Base-by-base conservation (phyloP, 208 protist genomes). In the Acanthamoeba sp. region DNA sequence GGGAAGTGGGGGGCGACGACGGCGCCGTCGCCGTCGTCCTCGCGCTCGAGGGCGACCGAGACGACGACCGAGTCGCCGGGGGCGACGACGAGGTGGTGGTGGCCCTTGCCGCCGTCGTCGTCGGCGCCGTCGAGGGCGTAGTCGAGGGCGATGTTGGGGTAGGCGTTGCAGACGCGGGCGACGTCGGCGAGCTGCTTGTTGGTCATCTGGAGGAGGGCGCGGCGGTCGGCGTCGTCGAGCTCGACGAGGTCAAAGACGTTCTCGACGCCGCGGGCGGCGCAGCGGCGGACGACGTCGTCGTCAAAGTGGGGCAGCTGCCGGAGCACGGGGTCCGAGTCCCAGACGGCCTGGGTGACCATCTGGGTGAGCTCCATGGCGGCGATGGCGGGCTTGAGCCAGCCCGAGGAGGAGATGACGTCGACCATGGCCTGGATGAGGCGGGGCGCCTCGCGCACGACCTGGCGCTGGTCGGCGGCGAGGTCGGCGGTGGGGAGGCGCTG, bases 381-480 rank as follows among this genome's bases (percentile, higher is more conserved):
- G 36, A 99, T 95, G 34, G 98, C 94, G 3, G 98, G 94, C 87
- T 97, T 95, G 10, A 99, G 97, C 95, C 98, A 98, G 10, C 99
- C 99, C 66, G 97, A 98, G 95, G 99, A 98, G 32, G 98, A 98
- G 1, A 98, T 95, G 45, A 99, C 97, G 94, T 99, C 99, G 48
- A 99, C 85, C 95, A 97, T 94, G 24, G 96, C 94, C 88, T 98
- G 97, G 32, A 99, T 95, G n/a, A 99, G 96, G 96, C 99, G 98
- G 36, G 99, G 95, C 34, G 98, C 94, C 95, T 99, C 99, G 95
- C 99, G 99, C 29, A 99, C 97, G 12, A 99, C 98, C 6, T 98
- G 98, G 94, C 99, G 99, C 57, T 98, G 98, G 96, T 99, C 99
- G 6, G 99, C 99, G 66, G 98, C 91, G 96, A 99, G 99, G 96